A percentile compares a stretch with the other conserved stretches of the same genome.
Evolutionary conservation across 345 rosid species (phyloP).

Genomic region (Citrus reticulata): DNA sequence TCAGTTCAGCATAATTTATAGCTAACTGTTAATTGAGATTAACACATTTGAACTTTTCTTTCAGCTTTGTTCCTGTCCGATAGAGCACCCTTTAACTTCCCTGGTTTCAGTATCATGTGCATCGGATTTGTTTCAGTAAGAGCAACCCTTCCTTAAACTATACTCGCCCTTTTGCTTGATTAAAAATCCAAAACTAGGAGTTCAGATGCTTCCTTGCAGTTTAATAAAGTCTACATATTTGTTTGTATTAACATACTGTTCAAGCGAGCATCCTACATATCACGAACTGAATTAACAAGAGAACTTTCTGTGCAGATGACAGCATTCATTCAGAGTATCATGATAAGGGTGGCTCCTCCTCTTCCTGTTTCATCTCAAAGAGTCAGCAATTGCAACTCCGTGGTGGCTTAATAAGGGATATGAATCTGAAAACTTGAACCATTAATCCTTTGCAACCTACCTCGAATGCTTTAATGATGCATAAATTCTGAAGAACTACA

Average conservation of each 20-base stretch:
- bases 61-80: constrained; percentile 86
- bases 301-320: constrained; percentile 36
- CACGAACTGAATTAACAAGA: neutral
- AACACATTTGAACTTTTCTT: constrained; percentile 9
- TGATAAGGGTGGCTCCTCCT: constrained; percentile 66
- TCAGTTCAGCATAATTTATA: neutral
- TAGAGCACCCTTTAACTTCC: constrained; percentile 72
- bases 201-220: neutral
- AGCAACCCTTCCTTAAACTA: neutral
- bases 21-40: neutral
- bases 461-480: neutral
- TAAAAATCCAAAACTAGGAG: neutral
- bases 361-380: constrained; percentile 37
- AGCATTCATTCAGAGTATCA: constrained; percentile 71
- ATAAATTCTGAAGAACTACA: neutral
- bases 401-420: constrained; percentile 18
- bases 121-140: constrained; percentile 64
- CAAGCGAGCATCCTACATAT: too few species aligned
- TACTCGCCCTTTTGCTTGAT: neutral
- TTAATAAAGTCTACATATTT: neutral
- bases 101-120: constrained; percentile 92
- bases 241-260: neutral
- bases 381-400: constrained; percentile 14
- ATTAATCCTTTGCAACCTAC: neutral
- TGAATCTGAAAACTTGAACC: neutral